Base-by-base conservation (phyloP, 2,329 filamentous ascomycete genomes). In the Endocalyx cinctus region DNA sequence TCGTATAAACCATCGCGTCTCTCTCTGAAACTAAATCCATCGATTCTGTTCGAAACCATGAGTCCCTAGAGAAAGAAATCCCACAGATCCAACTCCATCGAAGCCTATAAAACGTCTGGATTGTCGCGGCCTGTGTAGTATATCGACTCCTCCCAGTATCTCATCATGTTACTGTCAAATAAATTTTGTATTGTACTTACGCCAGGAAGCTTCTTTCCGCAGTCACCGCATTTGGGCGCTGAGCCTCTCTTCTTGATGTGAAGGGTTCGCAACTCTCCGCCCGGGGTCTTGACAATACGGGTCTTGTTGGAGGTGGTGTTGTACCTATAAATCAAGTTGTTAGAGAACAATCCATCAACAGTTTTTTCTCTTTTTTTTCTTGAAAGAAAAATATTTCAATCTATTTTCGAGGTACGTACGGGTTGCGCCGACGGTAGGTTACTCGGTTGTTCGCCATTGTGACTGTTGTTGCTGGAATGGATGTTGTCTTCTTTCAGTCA, bases 201-300 rank as follows among this genome's bases (percentile, higher is more conserved):
- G 70, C 92, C 92, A 64, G 87, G 81, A 62, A 98, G 84, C 78
- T 97, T 97, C 75, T 80, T 81, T 64, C 92, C 92, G 66, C 94
- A 98, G 79, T 98, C 92, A 79, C 94, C 87, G 68, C 92, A 98
- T 80, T 98, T 98, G 65, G 92, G 92, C 50, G 89, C 85, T 66
- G 88, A 94, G 58, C 89, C 92, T 69, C 83, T 86, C 87, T 98
- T 98, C 86, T 97, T 97, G 78, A 96, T 89, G 84, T 98, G 90
- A 59, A 97, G 85, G 66, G 95, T 83, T 68, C 92, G 83, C 62
- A 95, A 82, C 68, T 90, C 80, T 67, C 92, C 92, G 69, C 92
- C 94, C 55, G 94, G 92, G 54, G 92, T 98, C 81, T 92, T 92
- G 71, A 95, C 69, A 62, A 94, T 78, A 66, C 92, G 85, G 67